phyloP scores from a whole-genome alignment of 1,139 yeast genomes.

The Taphrina sp. region DNA sequence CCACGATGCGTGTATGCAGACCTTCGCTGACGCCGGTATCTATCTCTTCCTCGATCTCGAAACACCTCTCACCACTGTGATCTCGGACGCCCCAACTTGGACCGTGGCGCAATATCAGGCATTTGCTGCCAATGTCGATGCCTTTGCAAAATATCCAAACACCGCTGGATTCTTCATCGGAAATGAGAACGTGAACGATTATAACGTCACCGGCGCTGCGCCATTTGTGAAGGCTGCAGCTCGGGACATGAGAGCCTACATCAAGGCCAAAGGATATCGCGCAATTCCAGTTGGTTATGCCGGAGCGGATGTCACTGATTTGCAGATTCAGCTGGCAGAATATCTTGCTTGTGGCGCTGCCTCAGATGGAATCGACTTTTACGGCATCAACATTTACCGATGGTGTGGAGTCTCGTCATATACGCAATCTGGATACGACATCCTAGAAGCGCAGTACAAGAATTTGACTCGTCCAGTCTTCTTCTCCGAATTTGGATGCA shows the following conservation, averaged over 20 bases:
- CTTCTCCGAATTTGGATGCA: slow-evolving; percentile 93
- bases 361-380: slow-evolving; percentile 74
- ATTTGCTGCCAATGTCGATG: slow-evolving; percentile 75
- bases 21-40: slow-evolving; percentile 87
- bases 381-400: slow-evolving; percentile 88
- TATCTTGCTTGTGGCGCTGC: slow-evolving; percentile 76
- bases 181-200: slow-evolving; percentile 84
- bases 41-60: slow-evolving; percentile 87
- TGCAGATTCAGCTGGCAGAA: slow-evolving; percentile 70
- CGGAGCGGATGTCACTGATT: slow-evolving; percentile 86
- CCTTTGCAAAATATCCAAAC: slow-evolving; percentile 79
- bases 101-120: slow-evolving; percentile 88
- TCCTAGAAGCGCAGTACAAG: slow-evolving; percentile 66
- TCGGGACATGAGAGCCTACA: slow-evolving; percentile 75
- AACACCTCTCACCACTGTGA: slow-evolving; percentile 82
- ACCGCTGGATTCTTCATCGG: slow-evolving; percentile 94
- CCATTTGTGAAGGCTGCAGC: slow-evolving; percentile 70
- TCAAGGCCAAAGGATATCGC: slow-evolving; percentile 58
- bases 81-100: slow-evolving; percentile 73
- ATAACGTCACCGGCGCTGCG: slow-evolving; percentile 59
- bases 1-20: slow-evolving; percentile 88
- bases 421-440: slow-evolving; percentile 75
- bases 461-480: slow-evolving; percentile 74
- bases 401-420: slow-evolving; percentile 96
- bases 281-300: slow-evolving; percentile 89